A percentile compares a stretch with the other conserved stretches of the same genome.
These are phyloP conservation scores for Ballota nigra DNA, from an alignment of 257 asterid genomes.

Conservation along the genomic window DNA sequence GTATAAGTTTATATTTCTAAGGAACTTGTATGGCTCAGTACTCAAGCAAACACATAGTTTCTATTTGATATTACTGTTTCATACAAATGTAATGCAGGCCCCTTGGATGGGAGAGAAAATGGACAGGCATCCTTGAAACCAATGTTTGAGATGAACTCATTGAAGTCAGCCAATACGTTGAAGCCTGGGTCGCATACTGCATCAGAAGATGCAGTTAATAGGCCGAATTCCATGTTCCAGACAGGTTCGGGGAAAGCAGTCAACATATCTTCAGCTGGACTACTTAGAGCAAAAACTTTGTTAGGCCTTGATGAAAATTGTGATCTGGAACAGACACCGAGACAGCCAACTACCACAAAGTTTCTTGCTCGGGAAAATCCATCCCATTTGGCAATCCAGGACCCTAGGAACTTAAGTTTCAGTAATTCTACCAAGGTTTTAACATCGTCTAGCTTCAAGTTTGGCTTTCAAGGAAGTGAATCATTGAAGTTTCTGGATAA, in stretches of 20 bases:
- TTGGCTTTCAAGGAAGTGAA: slow-evolving; percentile 29
- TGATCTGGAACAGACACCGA: slow-evolving; percentile 35
- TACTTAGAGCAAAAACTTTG: slow-evolving; percentile 72
- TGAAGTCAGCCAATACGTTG: slow-evolving; percentile 28
- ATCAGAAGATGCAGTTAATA: slow-evolving; percentile 21
- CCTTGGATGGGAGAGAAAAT: slow-evolving; percentile 33
- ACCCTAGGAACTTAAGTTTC: slow-evolving; percentile 22
- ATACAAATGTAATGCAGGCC: slow-evolving; percentile 44
- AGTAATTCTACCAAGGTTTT: slow-evolving; percentile 32
- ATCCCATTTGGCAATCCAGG: slow-evolving; percentile 28
- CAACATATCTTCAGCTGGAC: slow-evolving; percentile 66
- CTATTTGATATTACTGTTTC: slow-evolving; percentile 7
- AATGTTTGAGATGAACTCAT: slow-evolving; percentile 20
- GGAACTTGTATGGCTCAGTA: not conserved
- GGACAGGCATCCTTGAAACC: slow-evolving; percentile 33
- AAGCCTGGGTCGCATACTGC: slow-evolving; percentile 30
- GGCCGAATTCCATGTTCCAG: slow-evolving; percentile 57
- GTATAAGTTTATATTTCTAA: not conserved
- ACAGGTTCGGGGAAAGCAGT: slow-evolving; percentile 80
- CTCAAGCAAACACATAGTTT: not conserved
- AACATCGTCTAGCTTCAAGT: slow-evolving; percentile 34
- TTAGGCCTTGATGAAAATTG: slow-evolving; percentile 58
- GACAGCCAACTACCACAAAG: slow-evolving; percentile 30
- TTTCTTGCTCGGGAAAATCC: slow-evolving; percentile 29
- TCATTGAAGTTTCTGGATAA: slow-evolving; percentile 35